phyloP scores from a whole-genome alignment of 2,329 filamentous ascomycete genomes.

The Aspergillus unguis region DNA sequence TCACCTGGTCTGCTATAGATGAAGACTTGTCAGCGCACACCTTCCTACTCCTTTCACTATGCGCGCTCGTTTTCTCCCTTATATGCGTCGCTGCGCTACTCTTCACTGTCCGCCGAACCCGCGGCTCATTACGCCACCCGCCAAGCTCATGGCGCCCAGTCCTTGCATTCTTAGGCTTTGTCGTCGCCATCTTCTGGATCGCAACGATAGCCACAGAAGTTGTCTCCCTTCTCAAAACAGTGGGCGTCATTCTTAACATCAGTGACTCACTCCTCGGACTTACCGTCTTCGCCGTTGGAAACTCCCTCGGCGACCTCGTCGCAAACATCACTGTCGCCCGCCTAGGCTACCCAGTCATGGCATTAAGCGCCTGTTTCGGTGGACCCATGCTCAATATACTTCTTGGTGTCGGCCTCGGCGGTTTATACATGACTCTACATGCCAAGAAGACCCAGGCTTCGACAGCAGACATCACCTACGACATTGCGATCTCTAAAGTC shows the following conservation, averaged over 20 bases:
- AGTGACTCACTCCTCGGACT: constrained; percentile 91
- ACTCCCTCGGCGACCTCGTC: constrained; percentile 89
- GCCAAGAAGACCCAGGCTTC: constrained; percentile 17
- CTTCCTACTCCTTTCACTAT: constrained; percentile 58
- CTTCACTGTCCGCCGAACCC: constrained; percentile 55
- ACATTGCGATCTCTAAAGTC: constrained; percentile 78
- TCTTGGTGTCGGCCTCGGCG: constrained; percentile 87
- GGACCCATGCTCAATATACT: constrained; percentile 97
- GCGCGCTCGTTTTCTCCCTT: constrained; percentile 66
- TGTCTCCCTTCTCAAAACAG: constrained; percentile 86
- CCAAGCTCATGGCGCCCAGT: constrained; percentile 70
- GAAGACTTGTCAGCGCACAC: constrained; percentile 50
- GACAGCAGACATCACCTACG: constrained; percentile 58
- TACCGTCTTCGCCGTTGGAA: constrained; percentile 94
- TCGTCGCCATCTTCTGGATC: constrained; percentile 93
- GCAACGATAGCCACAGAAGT: constrained; percentile 94
- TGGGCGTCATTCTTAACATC: constrained; percentile 88
- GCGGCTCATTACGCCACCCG: constrained; percentile 48
- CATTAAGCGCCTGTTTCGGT: constrained; percentile 90
- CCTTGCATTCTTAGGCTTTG: constrained; percentile 84
- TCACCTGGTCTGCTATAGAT: constrained; percentile 62
- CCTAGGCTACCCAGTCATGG: constrained; percentile 95
- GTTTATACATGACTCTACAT: constrained; percentile 80
- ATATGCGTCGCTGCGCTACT: constrained; percentile 65
- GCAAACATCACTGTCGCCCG: constrained; percentile 92